Conservation (phyloP, 495 filamentous ascomycete genomes). For the Rostrohypoxylon terebratum region DNA sequence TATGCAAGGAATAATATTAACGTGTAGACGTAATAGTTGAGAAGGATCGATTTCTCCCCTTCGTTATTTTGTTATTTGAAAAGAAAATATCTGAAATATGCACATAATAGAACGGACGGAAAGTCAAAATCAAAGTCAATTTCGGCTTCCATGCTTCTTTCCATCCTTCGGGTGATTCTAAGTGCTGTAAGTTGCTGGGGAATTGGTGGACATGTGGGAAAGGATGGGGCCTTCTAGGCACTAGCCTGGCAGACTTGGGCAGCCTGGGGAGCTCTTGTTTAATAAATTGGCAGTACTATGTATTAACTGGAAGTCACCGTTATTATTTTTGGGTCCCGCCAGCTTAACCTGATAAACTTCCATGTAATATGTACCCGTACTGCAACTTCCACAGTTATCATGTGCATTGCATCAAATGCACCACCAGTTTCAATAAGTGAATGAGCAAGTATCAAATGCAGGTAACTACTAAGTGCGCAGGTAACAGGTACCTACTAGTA, state of each 20-base stretch:
- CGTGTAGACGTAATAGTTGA: not conserved
- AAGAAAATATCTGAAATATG: not conserved
- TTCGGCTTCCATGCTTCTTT: slow-evolving; percentile 5
- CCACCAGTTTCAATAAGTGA: no score
- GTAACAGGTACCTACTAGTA: no score
- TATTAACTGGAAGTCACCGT: not conserved
- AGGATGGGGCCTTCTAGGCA: not conserved
- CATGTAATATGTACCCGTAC: not conserved
- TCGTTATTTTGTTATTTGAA: slow-evolving; percentile 4
- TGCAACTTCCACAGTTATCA: not conserved
- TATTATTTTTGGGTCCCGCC: slow-evolving; percentile 5
- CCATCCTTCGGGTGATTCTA: slow-evolving; percentile 32
- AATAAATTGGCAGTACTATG: slow-evolving; percentile 2
- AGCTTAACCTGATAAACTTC: slow-evolving; percentile 7
- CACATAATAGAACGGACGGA: not conserved
- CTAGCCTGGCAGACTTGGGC: no score
- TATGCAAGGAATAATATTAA: not conserved
- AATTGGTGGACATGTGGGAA: slow-evolving; percentile 11
- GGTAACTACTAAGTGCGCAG: no score
- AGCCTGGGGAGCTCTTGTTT: not conserved
- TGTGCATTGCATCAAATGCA: not conserved
- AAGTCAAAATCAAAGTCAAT: slow-evolving; percentile 6
- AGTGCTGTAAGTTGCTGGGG: slow-evolving; percentile 15
- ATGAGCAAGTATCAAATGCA: not conserved
- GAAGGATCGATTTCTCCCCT: slow-evolving; percentile 1